A percentile compares a stretch with the other conserved stretches of the same genome.
Conservation (phyloP, 164 flowering plant genomes). For the Aristolochia contorta region DNA sequence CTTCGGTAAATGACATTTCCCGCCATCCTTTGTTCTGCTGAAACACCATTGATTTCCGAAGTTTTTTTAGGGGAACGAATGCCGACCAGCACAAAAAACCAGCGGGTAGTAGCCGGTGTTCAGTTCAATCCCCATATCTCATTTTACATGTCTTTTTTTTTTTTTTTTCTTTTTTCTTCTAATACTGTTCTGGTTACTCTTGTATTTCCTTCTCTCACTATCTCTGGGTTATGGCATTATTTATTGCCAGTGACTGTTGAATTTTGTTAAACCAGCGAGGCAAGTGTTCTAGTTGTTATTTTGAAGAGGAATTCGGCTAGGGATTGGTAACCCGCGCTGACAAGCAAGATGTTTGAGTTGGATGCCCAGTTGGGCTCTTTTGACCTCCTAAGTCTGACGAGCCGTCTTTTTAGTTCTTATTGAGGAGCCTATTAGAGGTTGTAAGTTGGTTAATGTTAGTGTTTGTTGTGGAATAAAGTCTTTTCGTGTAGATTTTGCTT, state of each 20-base stretch:
- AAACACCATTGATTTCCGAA: background rate
- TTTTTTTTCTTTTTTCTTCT: no score
- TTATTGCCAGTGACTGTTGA: background rate
- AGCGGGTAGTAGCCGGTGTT: background rate
- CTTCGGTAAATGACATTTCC: slow-evolving; percentile 32
- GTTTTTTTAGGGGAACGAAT: background rate
- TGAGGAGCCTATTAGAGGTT: no score
- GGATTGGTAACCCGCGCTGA: no score
- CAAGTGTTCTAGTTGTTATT: no score
- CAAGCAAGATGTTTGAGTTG: no score
- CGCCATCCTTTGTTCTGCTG: background rate
- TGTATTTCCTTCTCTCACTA: background rate
- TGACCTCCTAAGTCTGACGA: no score
- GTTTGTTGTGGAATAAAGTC: background rate
- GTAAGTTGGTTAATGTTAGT: background rate
- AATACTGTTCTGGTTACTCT: background rate
- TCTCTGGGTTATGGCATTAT: no score
- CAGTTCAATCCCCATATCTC: background rate
- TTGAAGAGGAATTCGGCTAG: no score
- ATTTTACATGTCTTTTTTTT: background rate
- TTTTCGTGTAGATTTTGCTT: background rate
- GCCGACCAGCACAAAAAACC: background rate
- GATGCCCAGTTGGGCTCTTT: no score
- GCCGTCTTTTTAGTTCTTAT: no score
- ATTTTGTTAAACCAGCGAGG: background rate